Evolutionary conservation across 73 alveolate genomes (phyloP).

Genomic region (Diophrys appendiculata): DNA sequence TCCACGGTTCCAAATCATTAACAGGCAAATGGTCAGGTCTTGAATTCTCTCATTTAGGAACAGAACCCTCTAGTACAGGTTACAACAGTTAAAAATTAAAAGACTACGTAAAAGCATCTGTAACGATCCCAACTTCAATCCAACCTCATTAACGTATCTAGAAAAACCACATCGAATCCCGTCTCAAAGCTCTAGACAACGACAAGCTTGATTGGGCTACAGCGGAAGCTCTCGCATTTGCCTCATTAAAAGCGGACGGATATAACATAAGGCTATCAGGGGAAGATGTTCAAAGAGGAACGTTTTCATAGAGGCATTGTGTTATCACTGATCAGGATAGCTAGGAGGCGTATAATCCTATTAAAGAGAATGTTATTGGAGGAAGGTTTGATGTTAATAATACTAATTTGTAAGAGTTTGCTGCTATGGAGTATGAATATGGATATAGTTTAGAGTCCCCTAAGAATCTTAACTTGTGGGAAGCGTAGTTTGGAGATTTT

Average conservation of each 20-base stretch:
- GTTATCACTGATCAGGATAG: slow-evolving; percentile 65
- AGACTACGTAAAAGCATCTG: slow-evolving; percentile 67
- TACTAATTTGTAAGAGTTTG: slow-evolving; percentile 78
- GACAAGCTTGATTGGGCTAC: slow-evolving; percentile 93
- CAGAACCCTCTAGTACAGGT: slow-evolving; percentile 59
- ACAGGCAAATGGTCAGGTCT: slow-evolving; percentile 74
- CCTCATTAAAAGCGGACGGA: slow-evolving; percentile 83
- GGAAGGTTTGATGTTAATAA: slow-evolving; percentile 59
- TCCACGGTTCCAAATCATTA: slow-evolving; percentile 68
- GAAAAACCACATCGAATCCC: slow-evolving; percentile 64
- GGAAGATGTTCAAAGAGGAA: slow-evolving; percentile 95
- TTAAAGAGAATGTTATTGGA: slow-evolving; percentile 43
- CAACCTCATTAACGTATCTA: slow-evolving; percentile 68
- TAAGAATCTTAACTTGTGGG: slow-evolving; percentile 81
- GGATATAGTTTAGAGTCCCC: slow-evolving; percentile 92
- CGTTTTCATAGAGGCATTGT: slow-evolving; percentile 90
- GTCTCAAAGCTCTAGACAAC: slow-evolving; percentile 68
- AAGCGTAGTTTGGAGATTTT: slow-evolving; percentile 97
- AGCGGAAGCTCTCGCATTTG: slow-evolving; percentile 95
- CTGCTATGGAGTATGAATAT: slow-evolving; percentile 91
- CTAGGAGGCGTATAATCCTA: slow-evolving; percentile 57
- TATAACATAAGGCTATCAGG: slow-evolving; percentile 84
- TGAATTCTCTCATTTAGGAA: slow-evolving; percentile 65
- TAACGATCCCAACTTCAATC: slow-evolving; percentile 39
- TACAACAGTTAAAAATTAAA: slow-evolving; percentile 32